phyloP scores from a whole-genome alignment of 2,329 filamentous ascomycete species.

The Diaporthe sp. region DNA sequence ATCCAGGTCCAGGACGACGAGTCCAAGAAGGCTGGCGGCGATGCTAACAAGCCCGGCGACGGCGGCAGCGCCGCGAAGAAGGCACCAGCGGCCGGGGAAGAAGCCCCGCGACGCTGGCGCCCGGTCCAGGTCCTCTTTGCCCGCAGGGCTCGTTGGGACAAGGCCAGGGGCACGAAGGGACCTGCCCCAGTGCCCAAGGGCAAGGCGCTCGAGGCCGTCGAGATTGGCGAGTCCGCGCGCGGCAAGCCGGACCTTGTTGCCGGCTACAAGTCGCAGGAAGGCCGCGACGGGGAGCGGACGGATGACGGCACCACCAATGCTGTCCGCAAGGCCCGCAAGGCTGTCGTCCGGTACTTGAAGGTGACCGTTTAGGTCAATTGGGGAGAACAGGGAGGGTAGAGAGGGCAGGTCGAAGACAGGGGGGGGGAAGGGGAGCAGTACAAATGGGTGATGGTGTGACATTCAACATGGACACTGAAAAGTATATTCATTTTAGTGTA shows the following conservation, averaged over 20 bases:
- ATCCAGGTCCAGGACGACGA: neutral
- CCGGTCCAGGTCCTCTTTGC: neutral
- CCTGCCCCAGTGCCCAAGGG: neutral
- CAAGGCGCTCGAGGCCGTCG: neutral
- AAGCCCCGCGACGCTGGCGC: neutral
- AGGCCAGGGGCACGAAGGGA: neutral
- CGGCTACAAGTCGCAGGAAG: neutral
- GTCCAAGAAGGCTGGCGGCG: neutral
- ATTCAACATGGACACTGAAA: neutral
- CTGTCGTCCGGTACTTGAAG: neutral
- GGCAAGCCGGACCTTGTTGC: neutral
- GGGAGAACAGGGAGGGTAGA: neutral
- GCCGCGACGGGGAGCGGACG: neutral
- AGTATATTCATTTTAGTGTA: neutral
- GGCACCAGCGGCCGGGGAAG: neutral
- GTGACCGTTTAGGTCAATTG: neutral
- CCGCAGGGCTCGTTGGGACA: neutral
- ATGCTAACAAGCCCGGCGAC: neutral
- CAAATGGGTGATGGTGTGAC: neutral
- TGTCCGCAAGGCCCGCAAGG: neutral
- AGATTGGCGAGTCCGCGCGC: neutral
- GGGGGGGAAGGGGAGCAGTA: neutral
- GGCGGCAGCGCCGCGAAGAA: neutral
- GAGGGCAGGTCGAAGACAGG: too few species aligned
- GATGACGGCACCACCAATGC: neutral